phyloP scores from a whole-genome alignment of 2,329 filamentous ascomycete species.

The Coniochaeta prunicola region DNA sequence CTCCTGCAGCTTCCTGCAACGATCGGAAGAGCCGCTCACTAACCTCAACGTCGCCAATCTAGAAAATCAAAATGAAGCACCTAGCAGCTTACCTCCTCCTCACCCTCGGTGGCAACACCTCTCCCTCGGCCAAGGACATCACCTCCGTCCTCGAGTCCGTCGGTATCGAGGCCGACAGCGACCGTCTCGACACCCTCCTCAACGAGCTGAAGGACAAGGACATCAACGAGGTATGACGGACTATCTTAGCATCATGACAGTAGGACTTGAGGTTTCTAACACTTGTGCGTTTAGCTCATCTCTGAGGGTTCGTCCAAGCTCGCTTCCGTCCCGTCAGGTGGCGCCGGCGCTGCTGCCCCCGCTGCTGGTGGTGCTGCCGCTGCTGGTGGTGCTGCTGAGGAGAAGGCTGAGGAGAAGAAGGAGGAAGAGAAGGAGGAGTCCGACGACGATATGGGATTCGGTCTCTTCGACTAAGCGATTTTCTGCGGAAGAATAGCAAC shows the following conservation, averaged over 20 bases:
- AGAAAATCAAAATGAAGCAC: slow-evolving; percentile 88
- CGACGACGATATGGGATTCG: slow-evolving; percentile 72
- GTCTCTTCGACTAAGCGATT: slow-evolving; percentile 63
- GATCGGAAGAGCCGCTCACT: not conserved
- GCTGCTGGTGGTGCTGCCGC: slow-evolving; percentile 60
- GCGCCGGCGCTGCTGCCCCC: slow-evolving; percentile 63
- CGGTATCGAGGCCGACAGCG: slow-evolving; percentile 86
- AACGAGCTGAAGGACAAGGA: slow-evolving; percentile 87
- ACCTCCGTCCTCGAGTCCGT: slow-evolving; percentile 86
- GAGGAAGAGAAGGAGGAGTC: slow-evolving; percentile 71
- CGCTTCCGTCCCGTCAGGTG: slow-evolving; percentile 92
- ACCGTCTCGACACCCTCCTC: slow-evolving; percentile 81
- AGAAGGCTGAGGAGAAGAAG: slow-evolving; percentile 58
- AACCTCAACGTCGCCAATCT: slow-evolving; percentile 13
- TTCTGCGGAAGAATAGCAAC: slow-evolving; percentile 1
- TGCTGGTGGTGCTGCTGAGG: slow-evolving; percentile 58
- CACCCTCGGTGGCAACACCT: slow-evolving; percentile 83
- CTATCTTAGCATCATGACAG: not conserved
- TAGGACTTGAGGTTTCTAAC: slow-evolving; percentile 10
- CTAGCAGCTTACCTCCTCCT: slow-evolving; percentile 99
- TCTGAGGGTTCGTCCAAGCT: slow-evolving; percentile 85
- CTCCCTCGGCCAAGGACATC: slow-evolving; percentile 79
- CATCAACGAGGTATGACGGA: slow-evolving; percentile 73
- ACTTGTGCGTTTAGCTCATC: slow-evolving; percentile 61
- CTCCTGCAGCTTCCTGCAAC: not conserved